Base-by-base conservation (phyloP, 495 filamentous ascomycete genomes). In the Penicillium maclennaniae region DNA sequence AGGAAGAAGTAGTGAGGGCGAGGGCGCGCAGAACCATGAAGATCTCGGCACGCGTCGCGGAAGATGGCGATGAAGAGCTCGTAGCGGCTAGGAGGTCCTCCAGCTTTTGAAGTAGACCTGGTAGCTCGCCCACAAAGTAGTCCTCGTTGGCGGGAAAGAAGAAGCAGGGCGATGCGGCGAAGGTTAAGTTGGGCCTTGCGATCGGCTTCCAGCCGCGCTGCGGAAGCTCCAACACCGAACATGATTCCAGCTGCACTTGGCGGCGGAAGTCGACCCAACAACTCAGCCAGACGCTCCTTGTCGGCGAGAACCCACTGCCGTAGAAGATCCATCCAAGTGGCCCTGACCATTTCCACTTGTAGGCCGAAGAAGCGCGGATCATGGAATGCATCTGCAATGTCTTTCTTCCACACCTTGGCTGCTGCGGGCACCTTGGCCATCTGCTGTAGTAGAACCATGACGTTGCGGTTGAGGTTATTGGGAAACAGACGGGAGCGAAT, bases 181-280 rank as follows among this genome's bases (percentile, higher is more conserved):
- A 99, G 83, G 64, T 91, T 96, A 34, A 96, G 81, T 63, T 97
- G 92, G 7, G 91, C 88, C 68, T 87, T 93, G 45, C 91, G 87
- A 69, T 99, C 93, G 8, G 93, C 91, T 72, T 99, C 93, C 40
- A 91, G 75, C 53, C 93, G 80, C n/a, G 93, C 93, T 20, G 92
- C 92, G 31, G 88, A 92, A 7, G 93, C 95, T 45, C 93, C 93
- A 6, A 99, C 93, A 20, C 93, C 93, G 56, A 99, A 99, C 67
- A 99, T 90, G 49, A 97, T 95, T 15, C 93, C 95, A 0, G 93
- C 95, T n/a, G 93, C 88, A 15, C 90, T 90, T 8, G 93, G 93
- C 3, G 91, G 80, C 6, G 88, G 84, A 34, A 97, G 76, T 23
- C 91, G 84, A 37, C 79, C 76, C 14, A 97, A 67, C 4, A 96